Conservation (phyloP, 768 basidiomycete species). For the Bullera alba region DNA sequence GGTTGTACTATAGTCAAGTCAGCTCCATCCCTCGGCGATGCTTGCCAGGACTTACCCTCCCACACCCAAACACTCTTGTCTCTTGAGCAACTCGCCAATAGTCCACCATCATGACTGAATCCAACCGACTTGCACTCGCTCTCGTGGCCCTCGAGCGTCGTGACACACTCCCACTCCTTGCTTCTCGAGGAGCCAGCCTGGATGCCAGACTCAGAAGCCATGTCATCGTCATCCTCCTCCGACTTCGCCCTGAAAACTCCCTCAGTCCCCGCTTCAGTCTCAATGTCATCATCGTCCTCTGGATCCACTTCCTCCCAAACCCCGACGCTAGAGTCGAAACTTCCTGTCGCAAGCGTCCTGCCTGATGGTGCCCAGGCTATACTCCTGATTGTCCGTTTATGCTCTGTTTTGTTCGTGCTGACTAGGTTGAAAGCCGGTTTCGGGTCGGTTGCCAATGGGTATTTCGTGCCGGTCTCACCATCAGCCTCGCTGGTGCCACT, state of each 20-base stretch:
- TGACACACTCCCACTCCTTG: conserved; percentile 85
- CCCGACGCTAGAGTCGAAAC: conserved; percentile 86
- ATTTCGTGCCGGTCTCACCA: not conserved
- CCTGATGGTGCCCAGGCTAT: conserved; percentile 88
- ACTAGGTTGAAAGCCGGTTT: conserved; percentile 47
- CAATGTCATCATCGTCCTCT: conserved; percentile 44
- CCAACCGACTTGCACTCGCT: conserved; percentile 89
- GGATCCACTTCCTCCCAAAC: conserved; percentile 74
- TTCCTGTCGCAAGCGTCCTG: conserved; percentile 75
- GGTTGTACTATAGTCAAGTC: conserved; percentile 61
- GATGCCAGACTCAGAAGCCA: conserved; percentile 53
- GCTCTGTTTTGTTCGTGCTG: conserved; percentile 70
- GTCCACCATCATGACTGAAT: conserved; percentile 65
- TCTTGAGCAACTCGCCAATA: conserved; percentile 88
- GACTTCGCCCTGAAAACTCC: conserved; percentile 33
- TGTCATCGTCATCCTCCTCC: conserved; percentile 56
- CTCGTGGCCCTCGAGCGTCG: conserved; percentile 86
- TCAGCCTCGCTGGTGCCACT: conserved; percentile 3
- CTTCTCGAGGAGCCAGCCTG: conserved; percentile 61
- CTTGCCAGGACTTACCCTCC: conserved; percentile 78
- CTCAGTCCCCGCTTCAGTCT: conserved; percentile 33
- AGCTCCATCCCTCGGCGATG: not conserved
- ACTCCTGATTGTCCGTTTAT: conserved; percentile 77
- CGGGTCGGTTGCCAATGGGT: conserved; percentile 1
- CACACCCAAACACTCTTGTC: conserved; percentile 99